Evolutionary conservation across 345 rosid species (phyloP).

Genomic region (Euclidium syriacum): DNA sequence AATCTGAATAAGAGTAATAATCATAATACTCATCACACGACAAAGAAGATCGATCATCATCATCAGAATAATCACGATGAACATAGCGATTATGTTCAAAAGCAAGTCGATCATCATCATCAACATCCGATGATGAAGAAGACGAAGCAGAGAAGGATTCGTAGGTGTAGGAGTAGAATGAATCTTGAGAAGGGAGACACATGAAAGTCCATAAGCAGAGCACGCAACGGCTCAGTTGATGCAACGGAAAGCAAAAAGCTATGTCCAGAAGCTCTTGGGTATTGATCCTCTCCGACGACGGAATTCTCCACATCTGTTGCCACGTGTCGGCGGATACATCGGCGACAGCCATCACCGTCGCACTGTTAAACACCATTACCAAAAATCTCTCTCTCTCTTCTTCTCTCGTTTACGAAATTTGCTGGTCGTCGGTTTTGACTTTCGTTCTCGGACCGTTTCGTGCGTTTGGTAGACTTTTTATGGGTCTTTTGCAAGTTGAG

Average conservation of each 20-base stretch:
- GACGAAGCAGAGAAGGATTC: conserved; percentile 20
- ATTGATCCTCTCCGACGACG: conserved; percentile 42
- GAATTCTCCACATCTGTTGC: conserved; percentile 46
- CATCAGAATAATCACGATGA: conserved; percentile 16
- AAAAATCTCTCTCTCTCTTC: background rate
- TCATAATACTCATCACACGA: conserved; percentile 34
- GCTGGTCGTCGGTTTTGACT: conserved; percentile 16
- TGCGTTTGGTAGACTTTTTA: background rate
- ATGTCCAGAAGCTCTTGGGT: conserved; percentile 58
- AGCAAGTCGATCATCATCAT: conserved; percentile 17
- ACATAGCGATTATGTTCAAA: conserved; percentile 9
- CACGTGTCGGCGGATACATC: conserved; percentile 55
- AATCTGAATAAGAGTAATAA: conserved; percentile 44
- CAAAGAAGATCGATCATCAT: conserved; percentile 26
- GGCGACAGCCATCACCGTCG: conserved; percentile 38
- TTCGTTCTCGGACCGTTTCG: conserved; percentile 14
- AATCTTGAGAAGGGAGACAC: conserved; percentile 64
- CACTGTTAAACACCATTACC: conserved; percentile 56
- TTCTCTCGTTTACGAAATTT: background rate
- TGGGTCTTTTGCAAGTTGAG: conserved; percentile 2
- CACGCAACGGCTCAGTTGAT: conserved; percentile 49
- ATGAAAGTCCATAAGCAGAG: conserved; percentile 67
- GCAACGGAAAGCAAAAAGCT: conserved; percentile 50
- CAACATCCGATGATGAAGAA: conserved; percentile 24
- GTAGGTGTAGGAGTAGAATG: conserved; percentile 39